phyloP scores from a whole-genome alignment of 2,329 filamentous ascomycete genomes.

The Clonostachys chloroleuca region DNA sequence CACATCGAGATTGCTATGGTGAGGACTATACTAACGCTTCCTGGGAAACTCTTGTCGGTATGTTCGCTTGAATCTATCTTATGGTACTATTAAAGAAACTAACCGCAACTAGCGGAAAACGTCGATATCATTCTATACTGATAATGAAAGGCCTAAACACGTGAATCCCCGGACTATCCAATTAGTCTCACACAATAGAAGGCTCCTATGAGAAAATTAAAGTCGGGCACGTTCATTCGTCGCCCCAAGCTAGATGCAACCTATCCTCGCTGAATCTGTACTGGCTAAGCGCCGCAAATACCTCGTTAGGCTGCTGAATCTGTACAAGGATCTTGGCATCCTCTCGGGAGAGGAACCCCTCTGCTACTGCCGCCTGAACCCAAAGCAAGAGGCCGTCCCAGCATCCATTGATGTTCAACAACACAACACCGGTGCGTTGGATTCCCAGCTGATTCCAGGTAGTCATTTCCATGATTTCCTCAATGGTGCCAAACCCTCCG shows the following conservation, averaged over 20 bases:
- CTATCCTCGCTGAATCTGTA: slow-evolving; percentile 55
- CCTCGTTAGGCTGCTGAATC: slow-evolving; percentile 66
- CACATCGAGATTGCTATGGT: too few species aligned
- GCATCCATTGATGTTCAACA: slow-evolving; percentile 86
- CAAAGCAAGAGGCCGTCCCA: slow-evolving; percentile 84
- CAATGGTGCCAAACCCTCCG: slow-evolving; percentile 93
- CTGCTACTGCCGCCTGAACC: slow-evolving; percentile 69
- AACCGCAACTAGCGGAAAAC: too few species aligned
- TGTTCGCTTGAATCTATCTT: too few species aligned
- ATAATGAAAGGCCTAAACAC: too few species aligned
- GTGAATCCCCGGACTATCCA: too few species aligned
- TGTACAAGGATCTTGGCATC: slow-evolving; percentile 77
- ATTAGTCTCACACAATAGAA: too few species aligned
- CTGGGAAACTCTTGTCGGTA: too few species aligned
- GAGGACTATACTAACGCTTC: too few species aligned
- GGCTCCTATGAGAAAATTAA: too few species aligned
- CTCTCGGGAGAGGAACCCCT: slow-evolving; percentile 69
- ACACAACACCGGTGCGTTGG: slow-evolving; percentile 71
- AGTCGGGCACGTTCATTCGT: too few species aligned
- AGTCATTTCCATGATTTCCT: slow-evolving; percentile 86
- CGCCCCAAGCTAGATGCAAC: background rate
- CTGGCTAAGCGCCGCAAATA: slow-evolving; percentile 62
- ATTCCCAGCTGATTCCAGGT: slow-evolving; percentile 98
- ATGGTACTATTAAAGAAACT: too few species aligned
- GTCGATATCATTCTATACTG: too few species aligned